Conservation (phyloP, 148 eudicot species). For the Cornus suecica region DNA sequence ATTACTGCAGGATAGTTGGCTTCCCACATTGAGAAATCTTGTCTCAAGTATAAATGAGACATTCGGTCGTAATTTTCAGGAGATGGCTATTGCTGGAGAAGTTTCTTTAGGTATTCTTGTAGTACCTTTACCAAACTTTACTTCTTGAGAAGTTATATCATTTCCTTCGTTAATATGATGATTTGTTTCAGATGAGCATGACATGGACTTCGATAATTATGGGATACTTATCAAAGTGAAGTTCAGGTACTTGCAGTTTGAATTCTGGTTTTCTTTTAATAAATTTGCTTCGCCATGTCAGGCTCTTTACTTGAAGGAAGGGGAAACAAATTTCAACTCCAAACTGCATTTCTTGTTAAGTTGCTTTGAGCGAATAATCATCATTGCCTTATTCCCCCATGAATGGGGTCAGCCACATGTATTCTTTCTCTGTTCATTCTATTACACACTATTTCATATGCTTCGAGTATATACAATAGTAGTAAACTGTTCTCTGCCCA, state of each 20-base stretch:
- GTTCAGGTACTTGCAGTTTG: conserved; percentile 64
- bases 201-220: conserved; percentile 74
- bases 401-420: too few species aligned
- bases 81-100: conserved; percentile 99
- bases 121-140: neutral
- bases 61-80: conserved; percentile 82
- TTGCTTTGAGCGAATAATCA: too few species aligned
- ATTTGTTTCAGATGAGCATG: conserved; percentile 71
- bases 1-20: conserved; percentile 77
- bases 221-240: conserved; percentile 94
- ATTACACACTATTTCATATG: too few species aligned
- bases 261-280: neutral
- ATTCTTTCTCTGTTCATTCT: too few species aligned
- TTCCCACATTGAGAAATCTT: conserved; percentile 81
- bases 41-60: conserved; percentile 79
- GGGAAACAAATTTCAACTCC: too few species aligned
- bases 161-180: conserved; percentile 19
- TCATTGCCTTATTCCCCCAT: too few species aligned
- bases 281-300: neutral
- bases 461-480: too few species aligned
- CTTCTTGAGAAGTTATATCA: neutral
- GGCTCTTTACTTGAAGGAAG: too few species aligned
- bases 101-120: conserved; percentile 66
- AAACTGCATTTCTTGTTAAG: too few species aligned
- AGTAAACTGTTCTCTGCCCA: too few species aligned